These are phyloP conservation scores for Neonectria neomacrospora DNA, from an alignment of 2,329 filamentous ascomycete genomes.

Conservation along the genomic window DNA sequence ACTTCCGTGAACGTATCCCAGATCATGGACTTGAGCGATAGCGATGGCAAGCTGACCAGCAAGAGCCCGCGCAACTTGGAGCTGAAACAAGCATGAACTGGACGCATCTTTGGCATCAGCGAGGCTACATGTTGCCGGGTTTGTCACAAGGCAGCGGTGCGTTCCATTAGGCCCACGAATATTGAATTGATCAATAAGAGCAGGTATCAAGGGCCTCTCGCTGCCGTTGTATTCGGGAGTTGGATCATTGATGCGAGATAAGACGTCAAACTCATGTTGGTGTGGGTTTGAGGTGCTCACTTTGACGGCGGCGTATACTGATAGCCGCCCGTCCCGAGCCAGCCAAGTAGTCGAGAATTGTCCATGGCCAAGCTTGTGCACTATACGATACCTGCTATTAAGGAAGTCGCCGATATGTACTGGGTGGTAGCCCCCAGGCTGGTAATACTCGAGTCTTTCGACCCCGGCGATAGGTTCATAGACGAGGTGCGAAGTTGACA, in stretches of 20 bases:
- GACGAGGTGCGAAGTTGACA: background rate
- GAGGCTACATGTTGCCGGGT: conserved; percentile 38
- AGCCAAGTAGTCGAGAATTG: background rate
- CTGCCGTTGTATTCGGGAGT: background rate
- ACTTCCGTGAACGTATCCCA: conserved; percentile 49
- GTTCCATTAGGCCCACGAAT: background rate
- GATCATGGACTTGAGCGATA: conserved; percentile 45
- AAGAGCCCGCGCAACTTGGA: conserved; percentile 43
- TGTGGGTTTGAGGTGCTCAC: background rate
- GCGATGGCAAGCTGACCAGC: conserved; percentile 45
- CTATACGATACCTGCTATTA: background rate
- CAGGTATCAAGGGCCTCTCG: background rate
- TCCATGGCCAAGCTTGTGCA: background rate
- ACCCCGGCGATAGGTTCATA: background rate
- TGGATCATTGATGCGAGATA: background rate
- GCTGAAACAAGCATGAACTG: conserved; percentile 36
- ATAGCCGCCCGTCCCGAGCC: background rate
- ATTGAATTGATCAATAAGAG: background rate
- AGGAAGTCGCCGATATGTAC: background rate
- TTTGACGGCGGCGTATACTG: background rate
- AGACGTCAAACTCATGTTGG: background rate
- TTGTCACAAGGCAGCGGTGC: background rate
- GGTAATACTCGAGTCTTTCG: background rate
- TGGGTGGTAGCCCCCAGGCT: background rate
- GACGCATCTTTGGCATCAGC: conserved; percentile 27